phyloP scores from a whole-genome alignment of 1,139 yeast genomes.

The Hyphopichia burtonii region DNA sequence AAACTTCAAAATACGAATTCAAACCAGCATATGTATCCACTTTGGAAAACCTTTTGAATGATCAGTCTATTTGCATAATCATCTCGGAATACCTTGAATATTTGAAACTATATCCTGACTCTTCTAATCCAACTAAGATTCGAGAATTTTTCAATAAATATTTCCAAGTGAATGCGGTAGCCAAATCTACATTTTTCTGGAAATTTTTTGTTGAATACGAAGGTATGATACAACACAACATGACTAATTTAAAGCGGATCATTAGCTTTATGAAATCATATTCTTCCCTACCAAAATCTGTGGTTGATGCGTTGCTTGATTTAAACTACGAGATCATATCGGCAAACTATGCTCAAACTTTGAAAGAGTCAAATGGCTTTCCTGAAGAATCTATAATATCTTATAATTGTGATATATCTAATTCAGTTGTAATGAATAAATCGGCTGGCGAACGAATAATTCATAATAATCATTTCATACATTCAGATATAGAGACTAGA shows the following conservation, averaged over 20 bases:
- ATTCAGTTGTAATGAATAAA: constrained; percentile 25
- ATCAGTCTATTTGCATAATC: constrained; percentile 30
- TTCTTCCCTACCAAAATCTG: constrained; percentile 47
- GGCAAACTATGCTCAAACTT: constrained; percentile 22
- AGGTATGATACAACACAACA: constrained; percentile 37
- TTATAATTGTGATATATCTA: constrained; percentile 24
- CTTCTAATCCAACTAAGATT: constrained; percentile 6
- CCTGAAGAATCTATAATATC: constrained; percentile 21
- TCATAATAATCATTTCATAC: constrained; percentile 18
- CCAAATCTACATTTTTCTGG: constrained; percentile 54
- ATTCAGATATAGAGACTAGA: constrained; percentile 11
- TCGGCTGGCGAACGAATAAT: constrained; percentile 24
- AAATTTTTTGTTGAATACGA: constrained; percentile 54
- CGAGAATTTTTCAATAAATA: constrained; percentile 44
- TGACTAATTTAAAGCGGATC: constrained; percentile 41
- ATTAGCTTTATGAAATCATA: constrained; percentile 40
- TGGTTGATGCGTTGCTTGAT: constrained; percentile 39
- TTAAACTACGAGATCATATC: constrained; percentile 19
- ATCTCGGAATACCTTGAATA: constrained; percentile 19
- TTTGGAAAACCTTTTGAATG: constrained; percentile 20
- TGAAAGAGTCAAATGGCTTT: constrained; percentile 12
- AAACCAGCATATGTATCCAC: constrained; percentile 4
- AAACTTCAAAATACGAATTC: not conserved
- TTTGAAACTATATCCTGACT: constrained; percentile 2
- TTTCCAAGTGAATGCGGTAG: constrained; percentile 34